These are phyloP conservation scores for Martiniozyma asiatica DNA, from an alignment of 1,139 yeast genomes.

Conservation along the genomic window DNA sequence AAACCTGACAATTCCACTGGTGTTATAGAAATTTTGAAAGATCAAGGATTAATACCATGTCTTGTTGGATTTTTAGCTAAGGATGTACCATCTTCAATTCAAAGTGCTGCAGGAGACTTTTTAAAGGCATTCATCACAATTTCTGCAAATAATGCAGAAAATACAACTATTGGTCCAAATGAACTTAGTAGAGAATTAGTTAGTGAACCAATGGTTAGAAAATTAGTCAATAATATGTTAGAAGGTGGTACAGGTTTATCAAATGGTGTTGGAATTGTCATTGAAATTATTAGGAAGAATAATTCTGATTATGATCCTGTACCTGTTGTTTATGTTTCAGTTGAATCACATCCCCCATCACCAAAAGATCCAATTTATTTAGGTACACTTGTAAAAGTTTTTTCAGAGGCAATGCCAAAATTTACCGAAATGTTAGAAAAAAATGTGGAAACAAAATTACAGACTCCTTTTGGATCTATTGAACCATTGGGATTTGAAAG, in stretches of 20 bases:
- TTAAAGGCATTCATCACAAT: conserved; percentile 87
- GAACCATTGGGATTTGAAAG: conserved; percentile 94
- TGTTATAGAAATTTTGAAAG: conserved; percentile 59
- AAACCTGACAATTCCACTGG: conserved; percentile 70
- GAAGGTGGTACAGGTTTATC: conserved; percentile 86
- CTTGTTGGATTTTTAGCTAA: conserved; percentile 48
- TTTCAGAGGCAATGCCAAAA: conserved; percentile 62
- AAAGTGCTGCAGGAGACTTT: conserved; percentile 92
- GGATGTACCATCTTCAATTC: conserved; percentile 47
- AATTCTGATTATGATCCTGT: conserved; percentile 91
- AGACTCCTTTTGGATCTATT: conserved; percentile 62
- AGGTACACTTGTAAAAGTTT: conserved; percentile 74
- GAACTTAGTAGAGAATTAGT: conserved; percentile 88
- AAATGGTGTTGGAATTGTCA: conserved; percentile 91
- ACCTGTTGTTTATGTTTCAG: conserved; percentile 76
- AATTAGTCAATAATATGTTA: conserved; percentile 72
- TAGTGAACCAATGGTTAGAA: conserved; percentile 52
- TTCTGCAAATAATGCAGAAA: conserved; percentile 77
- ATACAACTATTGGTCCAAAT: conserved; percentile 91
- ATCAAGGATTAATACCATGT: conserved; percentile 48
- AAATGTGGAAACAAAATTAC: conserved; percentile 28
- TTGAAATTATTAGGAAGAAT: conserved; percentile 89
- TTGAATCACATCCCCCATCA: conserved; percentile 88
- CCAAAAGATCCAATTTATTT: conserved; percentile 91
- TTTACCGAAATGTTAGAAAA: conserved; percentile 45